Evolutionary conservation across 306 rosid genomes (phyloP).

Genomic region (Aeschynomene evenia): DNA sequence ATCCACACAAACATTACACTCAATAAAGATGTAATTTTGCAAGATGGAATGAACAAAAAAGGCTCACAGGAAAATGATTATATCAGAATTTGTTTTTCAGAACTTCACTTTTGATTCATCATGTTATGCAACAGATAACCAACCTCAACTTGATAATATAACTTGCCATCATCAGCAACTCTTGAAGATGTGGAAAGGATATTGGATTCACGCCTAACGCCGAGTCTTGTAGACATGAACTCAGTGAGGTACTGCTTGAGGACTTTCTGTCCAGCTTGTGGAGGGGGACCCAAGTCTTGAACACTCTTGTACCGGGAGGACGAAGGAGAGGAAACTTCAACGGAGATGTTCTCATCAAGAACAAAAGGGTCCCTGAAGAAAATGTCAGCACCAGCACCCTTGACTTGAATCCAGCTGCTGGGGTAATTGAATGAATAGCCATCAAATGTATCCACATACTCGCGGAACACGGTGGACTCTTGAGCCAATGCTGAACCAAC

Average conservation of each 20-base stretch:
- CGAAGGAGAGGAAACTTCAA: slow-evolving; percentile 89
- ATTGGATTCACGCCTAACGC: slow-evolving; percentile 79
- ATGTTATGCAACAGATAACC: slow-evolving; percentile 12
- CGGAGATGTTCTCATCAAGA: slow-evolving; percentile 86
- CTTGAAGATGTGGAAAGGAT: slow-evolving; percentile 68
- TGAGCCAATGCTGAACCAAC: slow-evolving; percentile 47
- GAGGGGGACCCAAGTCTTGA: slow-evolving; percentile 78
- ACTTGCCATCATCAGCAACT: slow-evolving; percentile 82
- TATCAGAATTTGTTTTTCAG: not conserved
- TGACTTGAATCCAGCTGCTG: slow-evolving; percentile 82
- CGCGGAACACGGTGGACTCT: slow-evolving; percentile 53
- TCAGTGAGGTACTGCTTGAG: slow-evolving; percentile 83
- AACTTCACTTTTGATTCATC: not conserved
- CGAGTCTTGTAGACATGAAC: slow-evolving; percentile 90
- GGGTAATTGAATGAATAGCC: slow-evolving; percentile 89
- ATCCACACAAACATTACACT: slow-evolving; percentile 22
- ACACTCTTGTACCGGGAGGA: slow-evolving; percentile 82
- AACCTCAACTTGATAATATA: slow-evolving; percentile 92
- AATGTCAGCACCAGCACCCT: slow-evolving; percentile 93
- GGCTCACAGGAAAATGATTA: not conserved
- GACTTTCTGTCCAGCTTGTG: slow-evolving; percentile 78
- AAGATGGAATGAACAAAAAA: not conserved
- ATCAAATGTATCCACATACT: slow-evolving; percentile 80
- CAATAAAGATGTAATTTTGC: not conserved
- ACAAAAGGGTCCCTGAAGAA: slow-evolving; percentile 91